These are phyloP conservation scores for Aspergillus intermedius DNA, from an alignment of 2,329 filamentous ascomycete genomes.

Conservation along the genomic window DNA sequence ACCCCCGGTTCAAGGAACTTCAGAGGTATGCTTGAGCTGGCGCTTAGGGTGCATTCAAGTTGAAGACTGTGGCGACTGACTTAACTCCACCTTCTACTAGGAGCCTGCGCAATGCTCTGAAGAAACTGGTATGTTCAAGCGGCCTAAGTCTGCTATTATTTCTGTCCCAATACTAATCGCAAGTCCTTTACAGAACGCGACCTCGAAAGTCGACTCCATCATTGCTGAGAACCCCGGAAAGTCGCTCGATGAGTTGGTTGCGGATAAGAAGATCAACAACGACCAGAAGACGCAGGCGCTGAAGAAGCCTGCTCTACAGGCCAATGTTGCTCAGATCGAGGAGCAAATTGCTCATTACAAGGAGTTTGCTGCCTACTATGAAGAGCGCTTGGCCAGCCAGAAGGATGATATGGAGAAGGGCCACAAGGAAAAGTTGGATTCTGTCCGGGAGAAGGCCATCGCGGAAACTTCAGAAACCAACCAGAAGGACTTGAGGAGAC, in stretches of 20 bases:
- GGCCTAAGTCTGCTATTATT: slow-evolving; percentile 2
- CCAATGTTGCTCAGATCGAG: slow-evolving; percentile 51
- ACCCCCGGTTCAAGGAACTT: slow-evolving; percentile 76
- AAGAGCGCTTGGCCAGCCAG: slow-evolving; percentile 49
- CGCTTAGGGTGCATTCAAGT: too few species aligned
- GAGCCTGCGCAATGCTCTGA: slow-evolving; percentile 84
- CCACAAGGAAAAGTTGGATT: slow-evolving; percentile 52
- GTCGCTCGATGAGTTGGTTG: slow-evolving; percentile 57
- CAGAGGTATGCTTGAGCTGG: slow-evolving; percentile 61
- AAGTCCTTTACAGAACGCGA: slow-evolving; percentile 42
- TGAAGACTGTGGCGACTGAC: slow-evolving; percentile 10
- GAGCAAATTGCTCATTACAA: slow-evolving; percentile 57
- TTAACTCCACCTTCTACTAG: slow-evolving; percentile 40
- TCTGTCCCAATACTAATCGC: slow-evolving; percentile 16
- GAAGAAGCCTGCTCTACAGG: slow-evolving; percentile 57
- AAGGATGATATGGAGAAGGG: slow-evolving; percentile 50
- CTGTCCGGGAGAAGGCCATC: slow-evolving; percentile 45
- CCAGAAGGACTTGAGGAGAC: slow-evolving; percentile 46
- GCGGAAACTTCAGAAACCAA: slow-evolving; percentile 44
- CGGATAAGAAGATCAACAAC: slow-evolving; percentile 56
- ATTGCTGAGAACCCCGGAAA: slow-evolving; percentile 54
- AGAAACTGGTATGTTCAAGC: slow-evolving; percentile 71
- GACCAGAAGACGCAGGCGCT: slow-evolving; percentile 58
- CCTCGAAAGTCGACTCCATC: slow-evolving; percentile 55
- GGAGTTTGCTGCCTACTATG: slow-evolving; percentile 54